These are phyloP conservation scores for Aegle marmelos DNA, from an alignment of 345 rosid species.

Conservation along the genomic window DNA sequence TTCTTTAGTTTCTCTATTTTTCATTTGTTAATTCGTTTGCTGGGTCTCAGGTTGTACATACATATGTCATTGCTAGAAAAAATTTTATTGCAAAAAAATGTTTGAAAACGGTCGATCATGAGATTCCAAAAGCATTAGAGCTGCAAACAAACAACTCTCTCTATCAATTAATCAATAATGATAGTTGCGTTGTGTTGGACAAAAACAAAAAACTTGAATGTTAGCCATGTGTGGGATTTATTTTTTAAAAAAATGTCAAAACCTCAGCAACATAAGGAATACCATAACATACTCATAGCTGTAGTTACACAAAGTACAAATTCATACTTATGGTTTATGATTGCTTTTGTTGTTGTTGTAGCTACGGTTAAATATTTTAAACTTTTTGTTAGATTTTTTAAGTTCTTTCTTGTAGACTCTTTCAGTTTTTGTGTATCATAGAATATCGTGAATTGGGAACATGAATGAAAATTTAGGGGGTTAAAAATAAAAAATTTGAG, in stretches of 20 bases:
- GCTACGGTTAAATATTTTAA: no score
- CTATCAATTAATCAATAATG: not conserved
- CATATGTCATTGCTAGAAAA: not conserved
- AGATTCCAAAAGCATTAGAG: not conserved
- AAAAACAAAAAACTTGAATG: not conserved
- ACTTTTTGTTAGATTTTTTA: no score
- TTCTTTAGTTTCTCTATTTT: not conserved
- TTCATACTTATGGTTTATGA: no score
- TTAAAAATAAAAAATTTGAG: no score
- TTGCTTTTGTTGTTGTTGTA: no score
- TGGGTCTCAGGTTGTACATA: not conserved
- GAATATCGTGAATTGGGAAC: no score
- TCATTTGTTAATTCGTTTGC: not conserved
- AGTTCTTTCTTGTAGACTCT: no score
- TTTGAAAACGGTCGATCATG: not conserved
- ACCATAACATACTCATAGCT: no score
- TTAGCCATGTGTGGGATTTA: not conserved
- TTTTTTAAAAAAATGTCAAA: no score
- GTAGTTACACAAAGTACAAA: no score
- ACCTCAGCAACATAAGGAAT: fast-evolving
- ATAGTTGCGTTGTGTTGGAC: not conserved
- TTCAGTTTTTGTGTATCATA: no score
- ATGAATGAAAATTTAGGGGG: no score
- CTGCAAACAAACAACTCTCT: not conserved
- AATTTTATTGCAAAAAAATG: not conserved